phyloP scores from a whole-genome alignment of 306 rosid species.

The Lablab purpureus region DNA sequence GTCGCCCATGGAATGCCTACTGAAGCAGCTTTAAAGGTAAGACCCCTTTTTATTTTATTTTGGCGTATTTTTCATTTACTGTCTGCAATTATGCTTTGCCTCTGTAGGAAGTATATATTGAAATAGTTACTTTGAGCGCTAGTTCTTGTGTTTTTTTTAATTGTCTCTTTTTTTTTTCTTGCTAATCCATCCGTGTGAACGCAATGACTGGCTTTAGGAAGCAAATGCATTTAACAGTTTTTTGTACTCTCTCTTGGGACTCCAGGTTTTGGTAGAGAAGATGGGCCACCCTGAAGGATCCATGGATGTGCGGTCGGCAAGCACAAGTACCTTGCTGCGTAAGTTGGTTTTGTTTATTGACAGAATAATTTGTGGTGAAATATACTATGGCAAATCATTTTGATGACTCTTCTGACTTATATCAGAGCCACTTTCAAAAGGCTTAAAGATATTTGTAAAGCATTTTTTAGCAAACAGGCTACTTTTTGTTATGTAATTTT shows the following conservation, averaged over 20 bases:
- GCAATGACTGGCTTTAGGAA: not conserved
- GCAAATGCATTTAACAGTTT: slow-evolving; percentile 35
- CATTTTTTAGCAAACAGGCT: not conserved
- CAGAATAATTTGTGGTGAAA: not conserved
- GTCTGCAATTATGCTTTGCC: not conserved
- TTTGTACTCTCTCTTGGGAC: slow-evolving; percentile 38
- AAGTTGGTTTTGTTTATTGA: slow-evolving; percentile 43
- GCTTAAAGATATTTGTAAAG: slow-evolving; percentile 2
- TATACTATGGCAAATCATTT: not conserved
- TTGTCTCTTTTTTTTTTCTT: not conserved
- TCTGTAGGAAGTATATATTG: slow-evolving; percentile 11
- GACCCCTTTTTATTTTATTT: not conserved
- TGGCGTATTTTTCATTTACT: not conserved
- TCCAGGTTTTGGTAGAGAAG: slow-evolving; percentile 89
- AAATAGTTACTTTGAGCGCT: slow-evolving; percentile 5
- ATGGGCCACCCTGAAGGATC: slow-evolving; percentile 82
- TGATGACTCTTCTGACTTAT: slow-evolving; percentile 1
- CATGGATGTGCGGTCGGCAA: slow-evolving; percentile 39
- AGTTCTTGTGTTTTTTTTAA: not conserved
- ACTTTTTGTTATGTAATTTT: slow-evolving; percentile 22
- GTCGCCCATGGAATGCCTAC: slow-evolving; percentile 80
- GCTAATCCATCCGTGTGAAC: slow-evolving; percentile 1
- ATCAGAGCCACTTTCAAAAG: slow-evolving; percentile 11
- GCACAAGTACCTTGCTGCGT: slow-evolving; percentile 58
- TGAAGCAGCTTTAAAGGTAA: slow-evolving; percentile 80